phyloP scores from a whole-genome alignment of 2,329 filamentous ascomycete genomes.

The Colletotrichum somersetense region DNA sequence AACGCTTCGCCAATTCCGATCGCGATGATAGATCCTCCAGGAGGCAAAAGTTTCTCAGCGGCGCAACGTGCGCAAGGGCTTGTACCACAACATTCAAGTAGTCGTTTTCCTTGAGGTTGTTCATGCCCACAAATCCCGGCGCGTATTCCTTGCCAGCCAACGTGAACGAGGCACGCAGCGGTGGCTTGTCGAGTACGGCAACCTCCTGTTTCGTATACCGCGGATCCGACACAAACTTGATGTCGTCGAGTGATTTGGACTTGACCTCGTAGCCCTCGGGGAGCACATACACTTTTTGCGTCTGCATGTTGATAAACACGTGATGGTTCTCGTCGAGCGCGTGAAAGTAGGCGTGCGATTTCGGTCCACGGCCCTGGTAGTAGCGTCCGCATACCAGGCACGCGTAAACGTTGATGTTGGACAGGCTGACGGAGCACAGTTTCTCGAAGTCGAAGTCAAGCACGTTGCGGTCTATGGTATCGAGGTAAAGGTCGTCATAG shows the following conservation, averaged over 20 bases:
- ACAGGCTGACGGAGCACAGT: conserved; percentile 93
- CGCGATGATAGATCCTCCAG: conserved; percentile 82
- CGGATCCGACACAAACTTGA: conserved; percentile 97
- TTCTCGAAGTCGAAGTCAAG: conserved; percentile 99
- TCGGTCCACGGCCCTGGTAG: conserved; percentile 92
- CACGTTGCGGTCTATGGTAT: conserved; percentile 93
- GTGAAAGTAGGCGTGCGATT: conserved; percentile 98
- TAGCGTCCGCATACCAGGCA: conserved; percentile 98
- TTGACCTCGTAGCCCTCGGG: conserved; percentile 98
- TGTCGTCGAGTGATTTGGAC: conserved; percentile 94
- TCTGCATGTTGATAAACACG: conserved; percentile 98
- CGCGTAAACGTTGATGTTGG: conserved; percentile 98
- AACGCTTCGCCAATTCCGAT: conserved; percentile 86
- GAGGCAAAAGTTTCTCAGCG: conserved; percentile 91
- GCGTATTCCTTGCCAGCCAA: conserved; percentile 87
- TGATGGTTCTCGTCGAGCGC: conserved; percentile 95
- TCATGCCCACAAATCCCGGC: conserved; percentile 97
- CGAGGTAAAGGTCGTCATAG: conserved; percentile 96
- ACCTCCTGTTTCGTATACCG: conserved; percentile 86
- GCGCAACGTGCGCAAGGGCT: conserved; percentile 88
- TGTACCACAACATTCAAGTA: conserved; percentile 97
- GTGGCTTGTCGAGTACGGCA: conserved; percentile 77
- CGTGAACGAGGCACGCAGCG: conserved; percentile 74
- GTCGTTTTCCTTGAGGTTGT: conserved; percentile 99
- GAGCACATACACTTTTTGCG: conserved; percentile 89